phyloP scores from a whole-genome alignment of 2,329 filamentous ascomycete genomes.

The Colletotrichum tabaci region DNA sequence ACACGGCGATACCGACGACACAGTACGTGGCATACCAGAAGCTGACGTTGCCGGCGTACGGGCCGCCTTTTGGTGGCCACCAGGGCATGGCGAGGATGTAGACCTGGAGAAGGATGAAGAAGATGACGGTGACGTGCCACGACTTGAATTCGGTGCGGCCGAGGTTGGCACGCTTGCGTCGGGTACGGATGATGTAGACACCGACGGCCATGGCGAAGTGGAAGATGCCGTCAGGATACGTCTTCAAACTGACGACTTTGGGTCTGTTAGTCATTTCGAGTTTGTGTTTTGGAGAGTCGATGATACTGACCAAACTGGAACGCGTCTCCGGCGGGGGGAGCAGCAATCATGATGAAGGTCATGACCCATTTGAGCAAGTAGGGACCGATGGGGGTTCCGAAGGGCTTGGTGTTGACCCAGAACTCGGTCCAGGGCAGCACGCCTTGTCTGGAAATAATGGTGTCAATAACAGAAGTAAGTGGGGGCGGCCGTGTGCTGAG shows the following conservation, averaged over 20 bases:
- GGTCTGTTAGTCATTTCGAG: not conserved
- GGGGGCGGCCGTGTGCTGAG: no score
- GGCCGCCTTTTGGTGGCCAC: constrained; percentile 75
- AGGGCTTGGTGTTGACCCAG: constrained; percentile 75
- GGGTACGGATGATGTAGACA: constrained; percentile 69
- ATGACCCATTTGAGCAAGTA: constrained; percentile 71
- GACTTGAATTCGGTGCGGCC: constrained; percentile 67
- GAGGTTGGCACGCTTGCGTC: constrained; percentile 65
- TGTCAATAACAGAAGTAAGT: not conserved
- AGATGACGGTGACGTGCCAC: constrained; percentile 71
- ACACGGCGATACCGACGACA: constrained; percentile 75
- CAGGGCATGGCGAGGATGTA: constrained; percentile 81
- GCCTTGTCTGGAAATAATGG: constrained; percentile 60
- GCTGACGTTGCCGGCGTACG: constrained; percentile 74
- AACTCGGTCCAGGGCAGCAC: constrained; percentile 72
- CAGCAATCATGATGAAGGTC: constrained; percentile 73
- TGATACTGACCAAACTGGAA: constrained; percentile 68
- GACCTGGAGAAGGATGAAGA: constrained; percentile 72
- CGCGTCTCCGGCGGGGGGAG: constrained; percentile 73
- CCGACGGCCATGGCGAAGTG: constrained; percentile 69
- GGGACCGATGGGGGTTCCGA: constrained; percentile 74
- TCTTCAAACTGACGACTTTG: constrained; percentile 69
- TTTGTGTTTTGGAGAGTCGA: rapidly evolving
- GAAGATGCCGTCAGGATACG: constrained; percentile 73
- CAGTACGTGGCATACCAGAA: constrained; percentile 83